Conservation (phyloP, 2,329 filamentous ascomycete genomes). For the Pseudocercospora vitis region DNA sequence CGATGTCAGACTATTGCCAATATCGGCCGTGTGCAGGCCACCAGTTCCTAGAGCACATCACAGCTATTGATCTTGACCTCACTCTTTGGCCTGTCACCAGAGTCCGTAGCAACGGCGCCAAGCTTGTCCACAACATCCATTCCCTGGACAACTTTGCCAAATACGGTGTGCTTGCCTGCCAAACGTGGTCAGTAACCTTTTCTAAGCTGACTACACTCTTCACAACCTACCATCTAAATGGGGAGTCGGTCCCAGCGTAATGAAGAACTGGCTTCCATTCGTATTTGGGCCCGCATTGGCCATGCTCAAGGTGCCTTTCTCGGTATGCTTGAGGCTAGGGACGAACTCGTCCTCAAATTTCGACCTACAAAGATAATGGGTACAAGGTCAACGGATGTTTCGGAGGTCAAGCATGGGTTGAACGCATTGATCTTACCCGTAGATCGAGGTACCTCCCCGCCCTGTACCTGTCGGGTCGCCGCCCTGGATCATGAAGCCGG, state of each 20-base stretch:
- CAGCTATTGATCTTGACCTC: slow-evolving; percentile 68
- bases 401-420: too few species aligned
- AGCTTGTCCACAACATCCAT: slow-evolving; percentile 89
- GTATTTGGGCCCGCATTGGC: slow-evolving; percentile 89
- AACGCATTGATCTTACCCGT: too few species aligned
- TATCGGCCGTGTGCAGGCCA: too few species aligned
- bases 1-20: too few species aligned
- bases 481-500: slow-evolving; percentile 92
- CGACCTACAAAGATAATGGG: too few species aligned
- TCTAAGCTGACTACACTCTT: background rate
- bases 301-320: slow-evolving; percentile 84
- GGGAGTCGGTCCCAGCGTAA: slow-evolving; percentile 68
- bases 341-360: slow-evolving; percentile 95
- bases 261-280: slow-evolving; percentile 97
- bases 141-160: slow-evolving; percentile 83
- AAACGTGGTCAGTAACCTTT: slow-evolving; percentile 13
- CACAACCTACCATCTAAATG: slow-evolving; percentile 53
- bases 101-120: slow-evolving; percentile 79
- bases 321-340: slow-evolving; percentile 67
- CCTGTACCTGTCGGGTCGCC: slow-evolving; percentile 38
- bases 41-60: slow-evolving; percentile 31
- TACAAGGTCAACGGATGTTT: too few species aligned
- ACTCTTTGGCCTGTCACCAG: slow-evolving; percentile 74
- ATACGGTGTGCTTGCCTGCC: slow-evolving; percentile 86
- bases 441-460: slow-evolving; percentile 73